These are phyloP conservation scores for Aspergillus wentii DNA, from an alignment of 495 filamentous ascomycete species.

Conservation along the genomic window DNA sequence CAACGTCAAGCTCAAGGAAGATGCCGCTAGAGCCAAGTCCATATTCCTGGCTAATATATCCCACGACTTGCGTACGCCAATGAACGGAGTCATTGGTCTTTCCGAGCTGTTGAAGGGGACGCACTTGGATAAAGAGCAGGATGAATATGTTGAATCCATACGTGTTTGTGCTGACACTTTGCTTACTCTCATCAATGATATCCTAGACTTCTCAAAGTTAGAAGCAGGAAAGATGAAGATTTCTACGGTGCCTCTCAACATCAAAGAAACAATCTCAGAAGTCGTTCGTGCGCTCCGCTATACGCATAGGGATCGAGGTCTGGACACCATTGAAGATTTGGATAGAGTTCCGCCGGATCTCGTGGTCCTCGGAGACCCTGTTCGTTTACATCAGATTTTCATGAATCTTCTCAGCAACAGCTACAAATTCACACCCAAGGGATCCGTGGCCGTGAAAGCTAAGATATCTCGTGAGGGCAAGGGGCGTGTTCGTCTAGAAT, in stretches of 20 bases:
- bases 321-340: slow-evolving; percentile 69
- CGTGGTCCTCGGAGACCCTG: slow-evolving; percentile 85
- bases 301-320: slow-evolving; percentile 71
- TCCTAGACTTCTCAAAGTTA: slow-evolving; percentile 88
- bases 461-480: slow-evolving; percentile 63
- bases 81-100: slow-evolving; percentile 88
- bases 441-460: slow-evolving; percentile 75
- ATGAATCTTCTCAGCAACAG: slow-evolving; percentile 92
- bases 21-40: slow-evolving; percentile 84
- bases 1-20: slow-evolving; percentile 84
- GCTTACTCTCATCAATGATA: slow-evolving; percentile 92
- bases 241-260: slow-evolving; percentile 77
- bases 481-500: slow-evolving; percentile 66
- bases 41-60: slow-evolving; percentile 93
- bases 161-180: slow-evolving; percentile 84
- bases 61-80: slow-evolving; percentile 78
- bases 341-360: slow-evolving; percentile 60
- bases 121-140: slow-evolving; percentile 70
- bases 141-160: slow-evolving; percentile 89
- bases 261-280: slow-evolving; percentile 81
- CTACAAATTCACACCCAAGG: slow-evolving; percentile 88
- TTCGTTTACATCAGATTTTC: slow-evolving; percentile 85
- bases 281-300: slow-evolving; percentile 82
- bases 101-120: slow-evolving; percentile 82
- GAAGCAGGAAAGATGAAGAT: slow-evolving; percentile 96